Evolutionary conservation across 345 rosid species (phyloP), one percentile per base, ranked within the genome.

Genomic region (Eucalyptus marginata): DNA sequence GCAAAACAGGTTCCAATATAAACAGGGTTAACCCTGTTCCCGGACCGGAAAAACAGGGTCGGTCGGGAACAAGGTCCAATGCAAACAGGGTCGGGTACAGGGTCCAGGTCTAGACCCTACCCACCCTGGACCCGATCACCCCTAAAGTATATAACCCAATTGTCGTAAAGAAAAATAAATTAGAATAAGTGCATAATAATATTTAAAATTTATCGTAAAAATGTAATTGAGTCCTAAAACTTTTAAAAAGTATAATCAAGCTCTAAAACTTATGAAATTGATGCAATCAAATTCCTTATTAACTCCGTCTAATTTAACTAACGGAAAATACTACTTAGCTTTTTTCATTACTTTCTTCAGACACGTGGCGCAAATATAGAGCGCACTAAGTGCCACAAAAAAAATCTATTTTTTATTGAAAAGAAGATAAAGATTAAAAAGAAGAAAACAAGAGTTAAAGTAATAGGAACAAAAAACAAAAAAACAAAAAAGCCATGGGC

Each of bases 261-360:
- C 27, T 59, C 7, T 52, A 52, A 59, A 59, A 59, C 4, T 59
- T 59, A 7, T 27, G 0, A 59, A 12, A 59, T 59, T 59, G 14
- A 59, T 59, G 3, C 15, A 27, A 25, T 59, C 31, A 12, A 59
- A 25, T 59, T 59, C 4, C 1, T 27, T 27, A 13, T 56, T 56
- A 2, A 56, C 29, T 22, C 29, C 0, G 0, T 66, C 40, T 27
- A 59, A 27, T 27, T 59, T 59, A 3, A 27, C 31, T 59, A 59
- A 25, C 1, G 0, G 3, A 59, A 59, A 59, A 27, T 13, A 25
- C 5, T 22, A 0, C 29, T 24, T 56, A 3, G 2, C 7, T 10
- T 8, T 17, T 71, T 68, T 33, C 3, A 68, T 10, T 68, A 17
- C 12, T 18, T 68, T 68, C 44, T 68, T 5, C 33, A 68, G 44